phyloP scores from a whole-genome alignment of 2,329 filamentous ascomycete species.

The Fusarium sp. region DNA sequence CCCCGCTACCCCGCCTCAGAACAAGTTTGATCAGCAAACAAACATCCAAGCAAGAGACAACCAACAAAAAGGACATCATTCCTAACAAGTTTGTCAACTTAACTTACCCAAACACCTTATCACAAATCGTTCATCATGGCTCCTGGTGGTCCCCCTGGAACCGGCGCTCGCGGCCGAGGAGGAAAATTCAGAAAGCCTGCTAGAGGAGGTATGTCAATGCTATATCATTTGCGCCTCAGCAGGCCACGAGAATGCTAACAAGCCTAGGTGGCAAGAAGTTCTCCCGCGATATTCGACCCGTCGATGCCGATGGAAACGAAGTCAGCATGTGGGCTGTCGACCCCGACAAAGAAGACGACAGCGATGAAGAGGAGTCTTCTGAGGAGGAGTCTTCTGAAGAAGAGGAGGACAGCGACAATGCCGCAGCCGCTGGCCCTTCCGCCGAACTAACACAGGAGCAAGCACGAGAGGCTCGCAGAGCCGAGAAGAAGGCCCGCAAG shows the following conservation, averaged over 20 bases:
- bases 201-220: conserved; percentile 76
- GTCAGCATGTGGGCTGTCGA: conserved; percentile 86
- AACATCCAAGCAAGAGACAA: conserved; percentile 14
- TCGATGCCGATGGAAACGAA: conserved; percentile 90
- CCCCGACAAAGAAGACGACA: conserved; percentile 59
- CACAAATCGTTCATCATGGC: conserved; percentile 55
- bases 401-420: conserved; percentile 63
- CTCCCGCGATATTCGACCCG: conserved; percentile 87
- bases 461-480: conserved; percentile 88
- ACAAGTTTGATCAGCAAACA: conserved; percentile 39
- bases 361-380: conserved; percentile 65
- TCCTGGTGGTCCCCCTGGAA: conserved; percentile 54
- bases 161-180: conserved; percentile 77
- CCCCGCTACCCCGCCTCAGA: conserved; percentile 54
- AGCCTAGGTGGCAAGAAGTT: conserved; percentile 89
- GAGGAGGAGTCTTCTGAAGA: conserved; percentile 63
- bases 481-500: conserved; percentile 89
- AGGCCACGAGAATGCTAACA: not conserved
- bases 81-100: not conserved
- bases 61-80: conserved; percentile 6
- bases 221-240: not conserved
- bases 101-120: not conserved
- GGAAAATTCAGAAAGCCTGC: conserved; percentile 96
- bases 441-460: conserved; percentile 57
- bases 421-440: conserved; percentile 55